These are phyloP conservation scores for Venturia effusa DNA, from an alignment of 2,329 filamentous ascomycete species.

Conservation along the genomic window DNA sequence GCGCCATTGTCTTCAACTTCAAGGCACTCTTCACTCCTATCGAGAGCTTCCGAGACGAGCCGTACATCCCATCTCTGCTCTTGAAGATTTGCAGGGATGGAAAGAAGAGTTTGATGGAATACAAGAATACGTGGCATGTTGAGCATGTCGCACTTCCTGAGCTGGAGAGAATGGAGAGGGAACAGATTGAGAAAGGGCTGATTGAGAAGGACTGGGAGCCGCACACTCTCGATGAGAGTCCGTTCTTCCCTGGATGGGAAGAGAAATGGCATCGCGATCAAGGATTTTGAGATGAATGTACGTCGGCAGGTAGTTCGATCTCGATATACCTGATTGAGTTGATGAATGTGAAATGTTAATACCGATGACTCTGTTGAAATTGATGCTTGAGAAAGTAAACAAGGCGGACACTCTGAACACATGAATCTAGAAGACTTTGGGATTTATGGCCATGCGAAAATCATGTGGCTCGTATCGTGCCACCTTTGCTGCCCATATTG, in stretches of 20 bases:
- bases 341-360: too few species aligned
- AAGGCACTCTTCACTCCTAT: slow-evolving; percentile 75
- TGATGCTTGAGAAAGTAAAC: too few species aligned
- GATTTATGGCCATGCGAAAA: too few species aligned
- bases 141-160: slow-evolving; percentile 60
- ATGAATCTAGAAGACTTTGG: too few species aligned
- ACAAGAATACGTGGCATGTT: slow-evolving; percentile 73
- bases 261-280: slow-evolving; percentile 59
- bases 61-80: slow-evolving; percentile 58
- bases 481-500: too few species aligned
- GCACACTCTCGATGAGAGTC: slow-evolving; percentile 60
- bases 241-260: slow-evolving; percentile 68
- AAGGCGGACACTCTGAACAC: too few species aligned
- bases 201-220: slow-evolving; percentile 54
- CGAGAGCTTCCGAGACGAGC: slow-evolving; percentile 57
- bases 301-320: too few species aligned
- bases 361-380: too few species aligned
- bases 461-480: too few species aligned
- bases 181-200: slow-evolving; percentile 54
- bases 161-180: slow-evolving; percentile 50
- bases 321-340: too few species aligned
- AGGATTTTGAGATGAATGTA: slow-evolving; percentile 41
- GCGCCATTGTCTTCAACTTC: slow-evolving; percentile 74
- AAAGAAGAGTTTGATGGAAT: slow-evolving; percentile 61
- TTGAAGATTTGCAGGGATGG: slow-evolving; percentile 60